Evolutionary conservation across 116 monocot genomes (phyloP).

Genomic region (Dioscorea cayenensis): DNA sequence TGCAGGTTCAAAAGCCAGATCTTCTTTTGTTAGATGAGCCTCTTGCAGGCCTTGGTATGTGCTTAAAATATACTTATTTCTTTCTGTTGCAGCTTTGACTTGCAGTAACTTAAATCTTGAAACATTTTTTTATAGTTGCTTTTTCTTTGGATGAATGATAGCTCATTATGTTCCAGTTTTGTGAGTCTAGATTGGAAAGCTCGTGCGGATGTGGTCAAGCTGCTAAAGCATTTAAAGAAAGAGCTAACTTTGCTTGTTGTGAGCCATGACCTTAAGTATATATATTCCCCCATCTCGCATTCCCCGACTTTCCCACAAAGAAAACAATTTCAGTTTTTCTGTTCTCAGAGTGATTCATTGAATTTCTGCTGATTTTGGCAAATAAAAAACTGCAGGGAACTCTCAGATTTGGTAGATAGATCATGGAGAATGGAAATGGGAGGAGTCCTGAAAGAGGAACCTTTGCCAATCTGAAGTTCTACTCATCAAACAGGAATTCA

Average conservation of each 20-base stretch:
- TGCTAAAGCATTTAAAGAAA: constrained; percentile 75
- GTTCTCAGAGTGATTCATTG: neutral
- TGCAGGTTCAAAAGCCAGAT: constrained; percentile 84
- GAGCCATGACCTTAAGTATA: constrained; percentile 88
- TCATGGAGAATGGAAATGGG: constrained; percentile 98
- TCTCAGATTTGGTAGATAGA: constrained; percentile 64
- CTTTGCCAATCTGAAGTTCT: constrained; percentile 32
- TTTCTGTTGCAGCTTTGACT: neutral
- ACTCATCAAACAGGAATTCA: neutral
- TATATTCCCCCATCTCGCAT: neutral
- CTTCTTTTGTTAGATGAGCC: constrained; percentile 86
- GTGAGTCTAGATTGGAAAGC: constrained; percentile 83
- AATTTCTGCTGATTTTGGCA: neutral
- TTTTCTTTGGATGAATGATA: neutral
- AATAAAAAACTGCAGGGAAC: constrained; percentile 44
- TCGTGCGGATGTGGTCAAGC: constrained; percentile 82
- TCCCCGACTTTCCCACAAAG: neutral
- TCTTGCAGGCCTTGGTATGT: constrained; percentile 94
- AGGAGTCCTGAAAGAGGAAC: constrained; percentile 65
- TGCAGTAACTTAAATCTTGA: too few species aligned
- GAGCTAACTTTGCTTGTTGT: constrained; percentile 83
- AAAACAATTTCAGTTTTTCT: neutral
- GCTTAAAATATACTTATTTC: neutral
- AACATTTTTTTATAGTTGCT: too few species aligned
- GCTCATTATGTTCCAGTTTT: neutral